Conservation (phyloP, 1,139 yeast genomes). For the Debaryomyces coudertii region DNA sequence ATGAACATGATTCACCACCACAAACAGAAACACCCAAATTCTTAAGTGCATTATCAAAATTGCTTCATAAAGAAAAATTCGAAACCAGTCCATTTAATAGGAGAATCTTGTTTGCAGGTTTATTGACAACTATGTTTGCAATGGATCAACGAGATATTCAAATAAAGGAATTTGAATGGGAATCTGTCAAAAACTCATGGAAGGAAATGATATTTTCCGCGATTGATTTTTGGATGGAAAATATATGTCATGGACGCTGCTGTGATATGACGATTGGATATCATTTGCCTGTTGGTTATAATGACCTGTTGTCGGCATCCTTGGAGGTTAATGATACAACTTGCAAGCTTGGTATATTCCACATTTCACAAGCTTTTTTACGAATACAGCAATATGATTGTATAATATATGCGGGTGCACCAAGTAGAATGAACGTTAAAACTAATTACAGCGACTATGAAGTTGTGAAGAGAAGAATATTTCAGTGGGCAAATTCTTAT, state of each 20-base stretch:
- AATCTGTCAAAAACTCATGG: slow-evolving; percentile 12
- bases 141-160: slow-evolving; percentile 67
- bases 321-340: slow-evolving; percentile 25
- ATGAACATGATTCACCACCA: slow-evolving; percentile 10
- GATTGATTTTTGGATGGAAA: slow-evolving; percentile 16
- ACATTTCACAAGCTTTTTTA: slow-evolving; percentile 64
- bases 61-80: slow-evolving; percentile 53
- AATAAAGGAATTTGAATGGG: slow-evolving; percentile 11
- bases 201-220: slow-evolving; percentile 52
- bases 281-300: background rate
- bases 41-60: slow-evolving; percentile 52
- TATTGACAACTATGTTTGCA: slow-evolving; percentile 62
- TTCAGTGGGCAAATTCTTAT: slow-evolving; percentile 43
- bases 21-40: slow-evolving; percentile 28
- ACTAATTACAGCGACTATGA: slow-evolving; percentile 51
- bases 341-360: slow-evolving; percentile 55
- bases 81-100: slow-evolving; percentile 57
- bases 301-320: background rate
- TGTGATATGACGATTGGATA: slow-evolving; percentile 1
- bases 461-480: slow-evolving; percentile 50
- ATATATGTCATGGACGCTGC: slow-evolving; percentile 13
- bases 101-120: slow-evolving; percentile 62
- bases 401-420: slow-evolving; percentile 71
- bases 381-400: slow-evolving; percentile 65
- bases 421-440: slow-evolving; percentile 68